phyloP scores from a whole-genome alignment of 768 basidiomycete genomes.

The Amanita thiersii region DNA sequence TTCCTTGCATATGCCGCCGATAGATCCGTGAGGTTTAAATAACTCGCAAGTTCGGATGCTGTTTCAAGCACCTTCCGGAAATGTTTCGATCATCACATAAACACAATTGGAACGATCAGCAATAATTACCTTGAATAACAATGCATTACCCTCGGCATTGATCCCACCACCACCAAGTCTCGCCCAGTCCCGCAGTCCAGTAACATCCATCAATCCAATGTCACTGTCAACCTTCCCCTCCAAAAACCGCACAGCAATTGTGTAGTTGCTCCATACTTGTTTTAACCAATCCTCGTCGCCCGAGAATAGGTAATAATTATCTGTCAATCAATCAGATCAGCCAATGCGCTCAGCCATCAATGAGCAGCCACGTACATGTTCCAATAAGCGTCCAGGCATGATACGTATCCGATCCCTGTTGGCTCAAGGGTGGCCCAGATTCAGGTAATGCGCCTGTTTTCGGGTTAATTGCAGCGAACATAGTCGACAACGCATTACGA shows the following conservation, averaged over 20 bases:
- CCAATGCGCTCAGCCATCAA: neutral
- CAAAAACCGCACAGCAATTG: slow-evolving; percentile 45
- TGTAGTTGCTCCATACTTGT: slow-evolving; percentile 46
- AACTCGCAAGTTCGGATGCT: slow-evolving; percentile 33
- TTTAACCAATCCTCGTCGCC: slow-evolving; percentile 46
- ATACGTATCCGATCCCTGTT: slow-evolving; percentile 44
- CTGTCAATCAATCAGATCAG: slow-evolving; percentile 15
- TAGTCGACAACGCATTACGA: slow-evolving; percentile 47
- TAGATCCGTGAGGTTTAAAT: slow-evolving; percentile 25
- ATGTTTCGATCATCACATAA: slow-evolving; percentile 1
- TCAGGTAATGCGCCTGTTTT: slow-evolving; percentile 47
- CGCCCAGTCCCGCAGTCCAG: slow-evolving; percentile 52
- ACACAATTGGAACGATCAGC: too few species aligned
- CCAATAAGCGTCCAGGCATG: slow-evolving; percentile 57
- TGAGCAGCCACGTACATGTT: slow-evolving; percentile 24
- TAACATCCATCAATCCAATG: slow-evolving; percentile 45
- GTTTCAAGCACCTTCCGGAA: slow-evolving; percentile 42
- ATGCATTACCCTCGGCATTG: slow-evolving; percentile 49
- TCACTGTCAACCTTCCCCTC: slow-evolving; percentile 38
- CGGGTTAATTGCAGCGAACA: slow-evolving; percentile 47
- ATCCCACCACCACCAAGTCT: slow-evolving; percentile 46
- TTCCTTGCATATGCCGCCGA: slow-evolving; percentile 31
- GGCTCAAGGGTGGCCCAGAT: slow-evolving; percentile 40
- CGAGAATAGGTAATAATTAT: slow-evolving; percentile 50
- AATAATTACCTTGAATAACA: slow-evolving; percentile 44